Conservation (phyloP, 2,329 filamentous ascomycete species). For the Hypoxylon sp. region DNA sequence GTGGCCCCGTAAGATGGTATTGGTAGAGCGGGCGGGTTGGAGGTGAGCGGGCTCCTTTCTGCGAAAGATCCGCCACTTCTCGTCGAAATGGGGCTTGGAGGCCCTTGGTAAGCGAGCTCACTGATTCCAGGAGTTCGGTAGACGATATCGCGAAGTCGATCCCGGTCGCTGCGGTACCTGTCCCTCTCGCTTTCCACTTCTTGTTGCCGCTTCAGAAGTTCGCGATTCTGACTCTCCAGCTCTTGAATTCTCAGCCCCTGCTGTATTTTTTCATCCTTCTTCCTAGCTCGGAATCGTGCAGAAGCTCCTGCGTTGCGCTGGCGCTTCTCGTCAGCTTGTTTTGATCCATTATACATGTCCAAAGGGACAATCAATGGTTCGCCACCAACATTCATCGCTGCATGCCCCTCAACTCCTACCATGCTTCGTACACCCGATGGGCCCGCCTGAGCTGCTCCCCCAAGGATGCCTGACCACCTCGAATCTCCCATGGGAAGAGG, state of each 20-base stretch:
- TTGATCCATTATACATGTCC: slow-evolving; percentile 84
- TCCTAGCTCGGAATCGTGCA: slow-evolving; percentile 81
- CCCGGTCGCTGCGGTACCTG: slow-evolving; percentile 79
- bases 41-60: slow-evolving; percentile 54
- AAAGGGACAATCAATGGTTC: slow-evolving; percentile 72
- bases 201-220: slow-evolving; percentile 68
- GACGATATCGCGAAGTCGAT: slow-evolving; percentile 77
- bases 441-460: slow-evolving; percentile 33
- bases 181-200: slow-evolving; percentile 73
- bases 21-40: slow-evolving; percentile 40
- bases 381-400: slow-evolving; percentile 48
- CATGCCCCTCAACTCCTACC: slow-evolving; percentile 48
- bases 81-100: slow-evolving; percentile 62
- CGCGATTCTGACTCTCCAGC: slow-evolving; percentile 75
- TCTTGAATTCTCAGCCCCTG: slow-evolving; percentile 76
- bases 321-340: slow-evolving; percentile 85
- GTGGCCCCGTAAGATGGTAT: slow-evolving; percentile 53
- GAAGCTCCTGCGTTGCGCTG: slow-evolving; percentile 88
- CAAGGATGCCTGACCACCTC: slow-evolving; percentile 44
- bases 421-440: slow-evolving; percentile 39
- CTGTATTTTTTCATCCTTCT: slow-evolving; percentile 85
- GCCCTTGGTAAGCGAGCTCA: slow-evolving; percentile 64
- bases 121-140: slow-evolving; percentile 68
- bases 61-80: slow-evolving; percentile 54
- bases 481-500: slow-evolving; percentile 38